These are phyloP conservation scores for Talaromyces ruber DNA, from an alignment of 495 filamentous ascomycete species.

Conservation along the genomic window DNA sequence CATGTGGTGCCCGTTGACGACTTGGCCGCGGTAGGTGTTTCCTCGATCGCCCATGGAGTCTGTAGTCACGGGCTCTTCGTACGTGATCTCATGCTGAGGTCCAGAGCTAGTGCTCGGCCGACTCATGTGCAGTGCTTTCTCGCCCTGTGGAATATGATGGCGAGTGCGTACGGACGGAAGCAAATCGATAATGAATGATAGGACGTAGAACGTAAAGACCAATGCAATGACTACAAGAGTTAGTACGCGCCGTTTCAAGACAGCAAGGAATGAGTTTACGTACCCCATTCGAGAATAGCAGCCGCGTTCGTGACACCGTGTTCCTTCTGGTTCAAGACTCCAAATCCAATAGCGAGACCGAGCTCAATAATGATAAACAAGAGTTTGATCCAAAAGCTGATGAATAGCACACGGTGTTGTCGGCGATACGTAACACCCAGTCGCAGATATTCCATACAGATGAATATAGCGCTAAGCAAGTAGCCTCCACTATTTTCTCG, in stretches of 20 bases:
- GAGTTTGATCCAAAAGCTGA: slow-evolving; percentile 77
- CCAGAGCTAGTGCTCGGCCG: slow-evolving; percentile 7
- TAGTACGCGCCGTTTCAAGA: neutral
- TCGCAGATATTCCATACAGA: slow-evolving; percentile 80
- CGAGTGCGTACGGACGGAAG: slow-evolving; percentile 68
- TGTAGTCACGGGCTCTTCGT: slow-evolving; percentile 30
- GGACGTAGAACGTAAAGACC: slow-evolving; percentile 81
- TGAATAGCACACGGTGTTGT: slow-evolving; percentile 59
- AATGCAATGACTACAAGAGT: slow-evolving; percentile 60
- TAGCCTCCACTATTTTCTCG: slow-evolving; percentile 33
- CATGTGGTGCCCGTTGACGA: neutral
- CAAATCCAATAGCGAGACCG: slow-evolving; percentile 60
- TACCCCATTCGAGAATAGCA: slow-evolving; percentile 65
- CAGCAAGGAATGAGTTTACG: slow-evolving; percentile 6
- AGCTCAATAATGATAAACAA: slow-evolving; percentile 73
- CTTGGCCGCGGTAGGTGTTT: slow-evolving; percentile 4
- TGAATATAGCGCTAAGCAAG: slow-evolving; percentile 70
- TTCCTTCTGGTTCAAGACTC: slow-evolving; percentile 23
- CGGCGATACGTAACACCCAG: slow-evolving; percentile 66
- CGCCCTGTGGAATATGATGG: slow-evolving; percentile 35
- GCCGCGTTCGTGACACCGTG: slow-evolving; percentile 40
- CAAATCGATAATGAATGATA: slow-evolving; percentile 84
- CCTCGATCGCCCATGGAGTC: slow-evolving; percentile 22
- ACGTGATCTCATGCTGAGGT: slow-evolving; percentile 8
- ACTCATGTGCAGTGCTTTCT: slow-evolving; percentile 23